Percentiles rank a stretch among this genome's conserved stretches.
Conservation (phyloP, 2,329 filamentous ascomycete species). For the Zelopaecilomyces penicillatus region DNA sequence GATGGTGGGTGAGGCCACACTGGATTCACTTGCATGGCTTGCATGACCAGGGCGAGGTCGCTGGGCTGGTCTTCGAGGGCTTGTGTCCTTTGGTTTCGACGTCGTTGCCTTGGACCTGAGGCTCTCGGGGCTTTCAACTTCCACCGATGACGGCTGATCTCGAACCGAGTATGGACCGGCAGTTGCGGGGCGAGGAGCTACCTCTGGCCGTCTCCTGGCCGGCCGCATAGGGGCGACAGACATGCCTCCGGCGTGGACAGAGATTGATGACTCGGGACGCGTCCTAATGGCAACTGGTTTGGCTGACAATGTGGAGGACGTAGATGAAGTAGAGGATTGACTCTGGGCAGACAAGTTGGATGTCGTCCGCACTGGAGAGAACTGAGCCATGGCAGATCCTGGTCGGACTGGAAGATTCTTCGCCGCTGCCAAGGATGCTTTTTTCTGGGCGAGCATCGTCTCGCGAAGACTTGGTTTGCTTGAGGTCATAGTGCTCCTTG, state of each 20-base stretch:
- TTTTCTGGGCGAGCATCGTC: constrained; percentile 76
- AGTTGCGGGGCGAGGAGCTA: constrained; percentile 52
- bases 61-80: constrained; percentile 43
- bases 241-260: constrained; percentile 46
- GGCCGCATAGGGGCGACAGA: constrained; percentile 58
- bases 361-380: constrained; percentile 42
- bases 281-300: constrained; percentile 30
- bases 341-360: constrained; percentile 27
- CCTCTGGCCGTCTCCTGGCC: constrained; percentile 48
- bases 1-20: constrained; percentile 34
- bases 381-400: constrained; percentile 55
- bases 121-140: constrained; percentile 37
- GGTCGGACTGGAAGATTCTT: constrained; percentile 47
- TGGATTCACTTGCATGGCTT: constrained; percentile 43
- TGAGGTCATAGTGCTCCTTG: constrained; percentile 51
- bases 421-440: constrained; percentile 38
- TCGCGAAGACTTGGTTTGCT: constrained; percentile 69
- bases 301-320: constrained; percentile 15
- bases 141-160: constrained; percentile 30
- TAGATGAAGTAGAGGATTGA: background rate
- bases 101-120: constrained; percentile 38
- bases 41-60: constrained; percentile 39
- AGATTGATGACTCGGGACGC: constrained; percentile 33
- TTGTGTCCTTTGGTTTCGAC: constrained; percentile 39
- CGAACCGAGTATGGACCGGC: constrained; percentile 58